Conservation (phyloP, 2,329 filamentous ascomycete species). For the Trichothecium roseum region DNA sequence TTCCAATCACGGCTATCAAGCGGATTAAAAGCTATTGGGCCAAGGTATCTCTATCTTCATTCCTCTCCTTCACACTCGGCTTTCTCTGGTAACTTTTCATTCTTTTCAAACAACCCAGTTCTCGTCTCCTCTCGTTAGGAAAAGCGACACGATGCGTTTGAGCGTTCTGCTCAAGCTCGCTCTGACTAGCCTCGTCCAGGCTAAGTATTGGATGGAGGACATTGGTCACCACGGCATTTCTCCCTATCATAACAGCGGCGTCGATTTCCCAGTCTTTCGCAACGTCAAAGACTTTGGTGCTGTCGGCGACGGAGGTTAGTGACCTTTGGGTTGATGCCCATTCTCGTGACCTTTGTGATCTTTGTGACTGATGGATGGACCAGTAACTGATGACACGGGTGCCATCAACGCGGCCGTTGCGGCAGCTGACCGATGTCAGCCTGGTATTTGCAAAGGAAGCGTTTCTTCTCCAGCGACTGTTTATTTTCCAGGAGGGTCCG, state of each 20-base stretch:
- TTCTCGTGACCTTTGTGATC: neutral
- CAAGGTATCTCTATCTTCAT: too few relatives aligned
- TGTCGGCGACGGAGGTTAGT: conserved; percentile 20
- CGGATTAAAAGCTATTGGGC: too few relatives aligned
- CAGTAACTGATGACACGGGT: conserved; percentile 60
- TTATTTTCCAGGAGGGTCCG: conserved; percentile 26
- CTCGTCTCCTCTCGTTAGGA: too few relatives aligned
- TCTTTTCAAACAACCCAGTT: too few relatives aligned
- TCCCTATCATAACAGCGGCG: conserved; percentile 29
- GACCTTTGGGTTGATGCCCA: neutral
- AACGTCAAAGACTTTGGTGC: conserved; percentile 36
- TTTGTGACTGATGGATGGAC: neutral
- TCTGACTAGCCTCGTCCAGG: neutral
- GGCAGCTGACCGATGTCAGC: conserved; percentile 31
- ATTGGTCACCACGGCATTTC: conserved; percentile 35
- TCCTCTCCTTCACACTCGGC: too few relatives aligned
- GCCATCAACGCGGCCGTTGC: conserved; percentile 73
- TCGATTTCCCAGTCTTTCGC: conserved; percentile 32
- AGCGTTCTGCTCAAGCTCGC: neutral
- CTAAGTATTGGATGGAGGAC: conserved; percentile 27
- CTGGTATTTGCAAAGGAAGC: conserved; percentile 9
- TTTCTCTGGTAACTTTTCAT: too few relatives aligned
- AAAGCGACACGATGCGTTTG: neutral
- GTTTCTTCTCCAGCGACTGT: conserved; percentile 23
- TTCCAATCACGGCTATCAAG: neutral